These are phyloP conservation scores for Suillus discolor DNA, from an alignment of 768 basidiomycete species.

Conservation along the genomic window DNA sequence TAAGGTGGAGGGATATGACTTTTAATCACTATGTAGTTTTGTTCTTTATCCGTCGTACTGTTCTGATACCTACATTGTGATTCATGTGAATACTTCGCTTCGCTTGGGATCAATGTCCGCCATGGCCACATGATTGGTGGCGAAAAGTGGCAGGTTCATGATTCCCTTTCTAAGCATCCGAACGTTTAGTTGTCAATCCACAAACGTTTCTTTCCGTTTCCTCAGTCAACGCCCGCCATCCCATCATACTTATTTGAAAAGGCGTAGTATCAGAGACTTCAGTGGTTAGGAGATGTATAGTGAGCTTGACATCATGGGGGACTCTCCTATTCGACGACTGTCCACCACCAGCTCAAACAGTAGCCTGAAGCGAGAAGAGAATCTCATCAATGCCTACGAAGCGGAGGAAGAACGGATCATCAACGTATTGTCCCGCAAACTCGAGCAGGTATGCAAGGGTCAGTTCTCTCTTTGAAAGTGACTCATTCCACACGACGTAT, in stretches of 20 bases:
- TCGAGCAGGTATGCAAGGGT: constrained; percentile 63
- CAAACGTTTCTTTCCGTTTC: constrained; percentile 3
- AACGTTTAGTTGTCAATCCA: constrained; percentile 7
- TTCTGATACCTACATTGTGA: neutral
- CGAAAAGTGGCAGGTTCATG: constrained; percentile 2
- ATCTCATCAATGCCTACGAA: constrained; percentile 85
- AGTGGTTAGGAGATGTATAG: neutral
- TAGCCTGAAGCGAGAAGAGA: constrained; percentile 57
- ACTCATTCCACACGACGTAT: constrained; percentile 6
- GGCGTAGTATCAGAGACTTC: neutral
- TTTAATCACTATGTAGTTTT: constrained; percentile 40
- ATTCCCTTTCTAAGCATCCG: constrained; percentile 14
- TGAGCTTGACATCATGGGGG: constrained; percentile 25
- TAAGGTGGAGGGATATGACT: constrained; percentile 86
- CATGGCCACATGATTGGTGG: neutral
- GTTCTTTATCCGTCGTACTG: neutral
- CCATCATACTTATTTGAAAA: neutral
- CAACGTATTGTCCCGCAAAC: constrained; percentile 78
- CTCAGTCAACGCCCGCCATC: constrained; percentile 2
- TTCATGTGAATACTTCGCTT: constrained; percentile 1
- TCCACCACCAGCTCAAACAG: constrained; percentile 56
- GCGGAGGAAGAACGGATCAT: constrained; percentile 91
- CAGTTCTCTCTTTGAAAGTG: constrained; percentile 7
- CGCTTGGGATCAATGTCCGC: neutral
- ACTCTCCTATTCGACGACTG: constrained; percentile 58